These are phyloP conservation scores for Biancaea sappan DNA, from an alignment of 306 rosid species.

Conservation along the genomic window DNA sequence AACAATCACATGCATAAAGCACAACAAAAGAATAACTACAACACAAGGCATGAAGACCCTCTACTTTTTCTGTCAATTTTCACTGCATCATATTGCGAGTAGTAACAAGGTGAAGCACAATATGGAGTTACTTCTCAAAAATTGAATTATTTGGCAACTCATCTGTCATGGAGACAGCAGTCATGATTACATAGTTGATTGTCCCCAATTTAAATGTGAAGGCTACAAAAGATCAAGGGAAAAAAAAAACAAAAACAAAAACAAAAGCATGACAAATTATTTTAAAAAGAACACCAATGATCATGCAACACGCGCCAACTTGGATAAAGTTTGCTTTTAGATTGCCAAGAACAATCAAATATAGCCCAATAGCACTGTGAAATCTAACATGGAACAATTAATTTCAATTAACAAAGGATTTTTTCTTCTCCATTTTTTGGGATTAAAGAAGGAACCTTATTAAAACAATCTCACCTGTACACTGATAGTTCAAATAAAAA, in stretches of 20 bases:
- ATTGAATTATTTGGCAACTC: constrained; percentile 12
- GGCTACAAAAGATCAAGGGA: too few relatives aligned
- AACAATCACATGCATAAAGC: not conserved
- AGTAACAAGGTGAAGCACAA: constrained; percentile 1
- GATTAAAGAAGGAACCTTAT: not conserved
- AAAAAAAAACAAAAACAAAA: too few relatives aligned
- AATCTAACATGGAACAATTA: not conserved
- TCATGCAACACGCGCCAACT: constrained; percentile 5
- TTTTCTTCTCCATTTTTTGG: not conserved
- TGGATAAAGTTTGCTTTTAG: constrained; percentile 21
- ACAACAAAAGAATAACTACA: constrained; percentile 8
- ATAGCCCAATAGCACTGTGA: not conserved
- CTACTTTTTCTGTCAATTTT: not conserved
- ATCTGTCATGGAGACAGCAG: constrained; percentile 18
- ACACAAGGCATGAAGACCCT: not conserved
- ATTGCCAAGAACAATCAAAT: constrained; percentile 6
- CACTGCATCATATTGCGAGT: not conserved
- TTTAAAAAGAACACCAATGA: not conserved
- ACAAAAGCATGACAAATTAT: not conserved
- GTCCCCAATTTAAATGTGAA: constrained; percentile 1
- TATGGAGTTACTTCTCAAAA: not conserved
- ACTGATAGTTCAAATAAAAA: not conserved
- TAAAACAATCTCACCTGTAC: not conserved
- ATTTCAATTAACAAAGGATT: constrained; percentile 11
- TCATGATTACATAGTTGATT: not conserved